These are phyloP conservation scores for Stephania cephalantha DNA, from an alignment of 164 flowering plant species.

Conservation along the genomic window DNA sequence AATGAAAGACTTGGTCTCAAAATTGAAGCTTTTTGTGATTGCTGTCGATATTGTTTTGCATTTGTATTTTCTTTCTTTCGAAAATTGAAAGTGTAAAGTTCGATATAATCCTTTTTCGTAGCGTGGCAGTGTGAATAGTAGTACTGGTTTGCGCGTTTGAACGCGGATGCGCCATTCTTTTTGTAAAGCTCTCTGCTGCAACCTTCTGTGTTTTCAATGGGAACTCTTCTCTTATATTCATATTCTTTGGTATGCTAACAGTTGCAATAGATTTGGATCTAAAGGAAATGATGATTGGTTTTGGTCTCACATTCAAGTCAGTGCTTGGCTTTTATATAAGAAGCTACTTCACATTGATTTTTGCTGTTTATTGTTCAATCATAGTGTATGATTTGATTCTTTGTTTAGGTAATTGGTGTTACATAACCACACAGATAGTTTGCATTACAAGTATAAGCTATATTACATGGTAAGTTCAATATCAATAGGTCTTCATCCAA, in stretches of 20 bases:
- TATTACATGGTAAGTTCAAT: no score
- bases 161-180: background rate
- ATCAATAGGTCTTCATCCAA: no score
- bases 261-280: background rate
- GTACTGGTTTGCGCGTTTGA: background rate
- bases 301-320: background rate
- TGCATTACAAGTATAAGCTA: no score
- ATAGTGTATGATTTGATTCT: no score
- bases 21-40: background rate
- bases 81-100: background rate
- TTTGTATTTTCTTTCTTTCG: background rate
- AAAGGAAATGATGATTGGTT: background rate
- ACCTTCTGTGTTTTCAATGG: background rate
- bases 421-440: no score
- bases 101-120: background rate
- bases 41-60: background rate
- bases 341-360: no score
- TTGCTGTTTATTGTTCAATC: no score
- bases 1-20: background rate
- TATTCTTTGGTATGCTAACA: background rate
- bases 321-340: no score
- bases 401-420: no score
- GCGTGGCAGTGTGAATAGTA: background rate
- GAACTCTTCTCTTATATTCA: background rate
- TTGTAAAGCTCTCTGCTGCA: background rate